Percentiles rank a stretch among this genome's conserved stretches.
Conservation (phyloP, 164 flowering plant genomes). For the Sextonia rubra region DNA sequence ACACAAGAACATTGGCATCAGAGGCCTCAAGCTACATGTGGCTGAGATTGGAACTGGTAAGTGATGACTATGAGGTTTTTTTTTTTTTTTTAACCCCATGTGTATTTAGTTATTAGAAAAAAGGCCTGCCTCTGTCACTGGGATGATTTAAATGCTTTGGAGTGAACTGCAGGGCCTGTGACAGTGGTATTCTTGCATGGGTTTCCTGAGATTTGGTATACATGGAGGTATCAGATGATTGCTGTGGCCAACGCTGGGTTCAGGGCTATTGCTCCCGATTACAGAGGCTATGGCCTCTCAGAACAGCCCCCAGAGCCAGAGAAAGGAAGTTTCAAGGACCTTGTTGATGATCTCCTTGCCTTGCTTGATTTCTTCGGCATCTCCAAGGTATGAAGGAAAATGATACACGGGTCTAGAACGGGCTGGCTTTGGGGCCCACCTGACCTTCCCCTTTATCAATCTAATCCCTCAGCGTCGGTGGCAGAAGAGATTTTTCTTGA, state of each 20-base stretch:
- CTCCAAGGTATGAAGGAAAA: slow-evolving; percentile 26
- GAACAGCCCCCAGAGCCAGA: slow-evolving; percentile 40
- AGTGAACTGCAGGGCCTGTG: slow-evolving; percentile 16
- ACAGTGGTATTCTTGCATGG: slow-evolving; percentile 48
- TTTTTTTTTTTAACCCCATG: too few species aligned
- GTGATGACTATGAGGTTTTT: neutral
- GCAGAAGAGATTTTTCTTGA: too few species aligned
- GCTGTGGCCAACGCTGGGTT: slow-evolving; percentile 45
- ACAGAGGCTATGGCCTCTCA: slow-evolving; percentile 61
- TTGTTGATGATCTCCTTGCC: slow-evolving; percentile 24
- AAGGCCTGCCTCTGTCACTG: neutral
- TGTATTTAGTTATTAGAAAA: too few species aligned
- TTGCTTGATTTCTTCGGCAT: slow-evolving; percentile 23
- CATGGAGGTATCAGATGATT: slow-evolving; percentile 70
- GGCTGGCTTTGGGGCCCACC: too few species aligned
- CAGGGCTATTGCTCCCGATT: slow-evolving; percentile 51
- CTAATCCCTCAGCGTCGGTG: too few species aligned
- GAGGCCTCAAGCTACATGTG: slow-evolving; percentile 38
- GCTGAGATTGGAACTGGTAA: slow-evolving; percentile 27
- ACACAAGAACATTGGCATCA: slow-evolving; percentile 29
- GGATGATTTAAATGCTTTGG: neutral
- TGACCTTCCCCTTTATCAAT: too few species aligned
- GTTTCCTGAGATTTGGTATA: slow-evolving; percentile 52
- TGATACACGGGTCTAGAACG: too few species aligned
- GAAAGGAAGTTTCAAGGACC: slow-evolving; percentile 30